Evolutionary conservation across 2,329 filamentous ascomycete genomes (phyloP).

Genomic region (Paecilomyces niveus): DNA sequence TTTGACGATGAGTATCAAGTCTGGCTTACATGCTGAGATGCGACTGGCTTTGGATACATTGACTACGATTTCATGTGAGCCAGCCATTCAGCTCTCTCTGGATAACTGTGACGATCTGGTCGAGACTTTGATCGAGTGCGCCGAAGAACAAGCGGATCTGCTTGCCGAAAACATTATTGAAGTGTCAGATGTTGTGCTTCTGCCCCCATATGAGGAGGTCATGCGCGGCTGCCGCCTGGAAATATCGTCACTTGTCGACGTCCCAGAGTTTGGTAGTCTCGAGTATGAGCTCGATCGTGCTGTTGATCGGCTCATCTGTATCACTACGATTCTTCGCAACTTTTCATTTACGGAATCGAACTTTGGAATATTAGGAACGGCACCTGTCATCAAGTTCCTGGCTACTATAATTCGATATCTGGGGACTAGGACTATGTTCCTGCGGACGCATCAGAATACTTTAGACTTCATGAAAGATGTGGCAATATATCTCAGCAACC

Average conservation of each 20-base stretch:
- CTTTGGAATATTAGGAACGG: conserved; percentile 65
- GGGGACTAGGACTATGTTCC: conserved; percentile 79
- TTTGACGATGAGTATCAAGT: conserved; percentile 81
- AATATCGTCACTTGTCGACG: conserved; percentile 62
- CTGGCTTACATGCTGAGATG: conserved; percentile 83
- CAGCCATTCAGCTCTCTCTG: conserved; percentile 58
- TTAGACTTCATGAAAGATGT: conserved; percentile 97
- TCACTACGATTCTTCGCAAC: conserved; percentile 88
- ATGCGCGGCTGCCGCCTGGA: conserved; percentile 71
- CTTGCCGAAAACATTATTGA: conserved; percentile 80
- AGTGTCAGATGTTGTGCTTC: conserved; percentile 75
- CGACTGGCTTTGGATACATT: conserved; percentile 81
- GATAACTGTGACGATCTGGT: conserved; percentile 78
- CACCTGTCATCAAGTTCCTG: conserved; percentile 73
- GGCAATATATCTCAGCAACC: conserved; percentile 81
- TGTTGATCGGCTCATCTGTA: conserved; percentile 78
- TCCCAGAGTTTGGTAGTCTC: conserved; percentile 64
- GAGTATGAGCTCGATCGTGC: conserved; percentile 80
- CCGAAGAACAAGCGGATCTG: conserved; percentile 76
- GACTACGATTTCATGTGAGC: conserved; percentile 61
- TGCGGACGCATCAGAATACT: conserved; percentile 75
- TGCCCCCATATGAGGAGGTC: conserved; percentile 83
- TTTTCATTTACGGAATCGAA: conserved; percentile 81
- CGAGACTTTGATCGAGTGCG: conserved; percentile 82
- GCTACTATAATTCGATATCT: conserved; percentile 78